Evolutionary conservation across 2,329 filamentous ascomycete genomes (phyloP), one percentile per base, ranked within the genome.

Genomic region (Sporothrix schenckii): DNA sequence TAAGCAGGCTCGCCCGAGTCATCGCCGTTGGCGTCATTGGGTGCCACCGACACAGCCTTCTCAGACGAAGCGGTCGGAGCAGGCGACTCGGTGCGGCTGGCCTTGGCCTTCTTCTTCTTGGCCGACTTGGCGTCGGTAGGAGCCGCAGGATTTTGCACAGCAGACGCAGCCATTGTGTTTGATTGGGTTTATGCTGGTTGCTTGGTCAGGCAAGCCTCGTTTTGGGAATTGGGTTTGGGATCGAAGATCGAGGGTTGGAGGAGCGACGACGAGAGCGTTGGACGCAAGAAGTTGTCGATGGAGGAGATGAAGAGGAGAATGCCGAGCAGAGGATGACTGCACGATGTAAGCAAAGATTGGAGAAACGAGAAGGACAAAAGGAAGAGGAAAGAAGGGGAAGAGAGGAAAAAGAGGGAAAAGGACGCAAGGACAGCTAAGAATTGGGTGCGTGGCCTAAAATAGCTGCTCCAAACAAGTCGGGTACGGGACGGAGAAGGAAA

Each of bases 1-100:
- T 94, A 93, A 52, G 89, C 84, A 77, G 88, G 93, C 79, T 97
- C 94, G 73, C 83, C 83, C 73, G 80, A 77, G 72, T 88, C 88
- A 70, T 92, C 89, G 66, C 82, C 80, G 72, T 66, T 71, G 84
- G 84, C 88, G 72, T 83, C 81, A 50, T 82, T 77, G 50, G 79
- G 78, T 70, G 82, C 78, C 41, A 85, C 80, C 9, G 83, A 81
- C 73, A 79, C 79, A 72, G 84, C 80, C 80, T 85, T 85, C 71
- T 85, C 84, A 63, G 82, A 72, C 39, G 85, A 82, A 71, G 81
- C 78, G 75, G 84, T 83, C 53, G 85, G 83, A 34, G 87, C 84
- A 70, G 86, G 84, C 56, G 87, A 88, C 70, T 86, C 84, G 76
- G 82, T 85, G 74, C 85, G 84, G 75, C 81, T 81, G 70, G 79